phyloP scores from a whole-genome alignment of 176 grass and related monocot genomes.

The Avena eriantha region DNA sequence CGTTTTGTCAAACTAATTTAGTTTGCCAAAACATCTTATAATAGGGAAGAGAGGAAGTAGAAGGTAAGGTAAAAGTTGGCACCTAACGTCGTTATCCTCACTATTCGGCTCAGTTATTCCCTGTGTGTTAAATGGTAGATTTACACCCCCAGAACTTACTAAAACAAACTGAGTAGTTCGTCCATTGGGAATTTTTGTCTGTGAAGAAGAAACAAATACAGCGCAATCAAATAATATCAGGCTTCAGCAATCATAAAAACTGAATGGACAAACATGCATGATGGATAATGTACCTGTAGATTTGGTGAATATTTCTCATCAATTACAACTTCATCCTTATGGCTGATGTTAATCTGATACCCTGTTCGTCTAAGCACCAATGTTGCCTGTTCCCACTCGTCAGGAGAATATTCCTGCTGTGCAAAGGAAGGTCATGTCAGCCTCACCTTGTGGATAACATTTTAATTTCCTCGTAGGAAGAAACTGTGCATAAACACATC shows the following conservation, averaged over 20 bases:
- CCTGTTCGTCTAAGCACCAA: constrained; percentile 57
- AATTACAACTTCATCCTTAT: constrained; percentile 46
- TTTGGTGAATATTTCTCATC: constrained; percentile 79
- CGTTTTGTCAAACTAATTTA: no score
- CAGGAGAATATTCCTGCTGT: constrained; percentile 52
- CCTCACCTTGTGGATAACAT: background rate
- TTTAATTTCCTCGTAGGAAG: no score
- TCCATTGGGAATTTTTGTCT: constrained; percentile 85
- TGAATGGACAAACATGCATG: background rate
- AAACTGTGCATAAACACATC: background rate
- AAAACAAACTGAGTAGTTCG: constrained; percentile 76
- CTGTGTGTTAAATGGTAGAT: constrained; percentile 64
- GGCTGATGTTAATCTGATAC: constrained; percentile 61
- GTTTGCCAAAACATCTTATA: no score
- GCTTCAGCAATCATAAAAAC: constrained; percentile 24
- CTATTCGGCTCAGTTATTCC: constrained; percentile 44
- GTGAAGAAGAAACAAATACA: constrained; percentile 29
- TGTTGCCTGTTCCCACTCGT: constrained; percentile 49
- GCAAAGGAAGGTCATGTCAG: constrained; percentile 11
- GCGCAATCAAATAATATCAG: constrained; percentile 31
- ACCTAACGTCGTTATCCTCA: constrained; percentile 72
- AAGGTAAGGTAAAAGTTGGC: background rate
- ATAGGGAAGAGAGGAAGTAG: background rate
- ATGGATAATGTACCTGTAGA: constrained; percentile 54
- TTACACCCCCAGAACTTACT: constrained; percentile 58